Conservation (phyloP, 768 basidiomycete species). For the Russula earlei region DNA sequence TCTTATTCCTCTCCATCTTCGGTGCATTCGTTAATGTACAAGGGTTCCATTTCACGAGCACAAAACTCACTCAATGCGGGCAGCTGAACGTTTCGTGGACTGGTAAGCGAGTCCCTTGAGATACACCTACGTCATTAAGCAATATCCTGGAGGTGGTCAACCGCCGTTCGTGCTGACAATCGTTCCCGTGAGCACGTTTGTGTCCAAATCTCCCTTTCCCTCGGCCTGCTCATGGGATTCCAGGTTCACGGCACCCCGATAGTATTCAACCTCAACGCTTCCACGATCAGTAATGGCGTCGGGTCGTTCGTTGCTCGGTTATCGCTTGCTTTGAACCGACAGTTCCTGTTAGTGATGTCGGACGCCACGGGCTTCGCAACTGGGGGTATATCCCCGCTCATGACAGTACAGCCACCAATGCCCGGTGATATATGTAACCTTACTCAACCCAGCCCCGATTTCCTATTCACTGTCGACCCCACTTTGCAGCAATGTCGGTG, state of each 20-base stretch:
- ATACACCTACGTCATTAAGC: not conserved
- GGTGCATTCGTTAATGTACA: not conserved
- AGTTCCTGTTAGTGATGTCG: constrained; percentile 56
- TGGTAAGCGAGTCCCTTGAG: constrained; percentile 32
- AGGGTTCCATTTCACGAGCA: constrained; percentile 37
- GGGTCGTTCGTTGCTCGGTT: constrained; percentile 44
- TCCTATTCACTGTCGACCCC: constrained; percentile 30
- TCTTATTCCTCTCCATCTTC: not conserved
- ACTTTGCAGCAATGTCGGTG: constrained; percentile 57
- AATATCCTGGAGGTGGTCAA: constrained; percentile 9
- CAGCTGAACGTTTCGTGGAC: constrained; percentile 51
- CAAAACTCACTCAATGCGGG: constrained; percentile 50
- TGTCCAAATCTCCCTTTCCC: too few species aligned
- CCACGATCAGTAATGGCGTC: constrained; percentile 43
- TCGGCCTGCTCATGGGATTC: not conserved
- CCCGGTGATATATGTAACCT: too few species aligned
- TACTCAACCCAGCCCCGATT: too few species aligned
- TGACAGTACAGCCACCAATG: constrained; percentile 23
- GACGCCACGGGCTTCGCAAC: constrained; percentile 56
- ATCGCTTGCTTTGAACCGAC: constrained; percentile 30
- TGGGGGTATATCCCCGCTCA: constrained; percentile 38
- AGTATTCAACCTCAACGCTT: constrained; percentile 45
- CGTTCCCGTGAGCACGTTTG: constrained; percentile 2
- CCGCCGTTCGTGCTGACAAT: constrained; percentile 3
- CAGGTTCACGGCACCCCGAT: constrained; percentile 31